A percentile compares a stretch with the other conserved stretches of the same genome.
Evolutionary conservation across 2,329 filamentous ascomycete species (phyloP).

Genomic region (Domatiomyces globalis): DNA sequence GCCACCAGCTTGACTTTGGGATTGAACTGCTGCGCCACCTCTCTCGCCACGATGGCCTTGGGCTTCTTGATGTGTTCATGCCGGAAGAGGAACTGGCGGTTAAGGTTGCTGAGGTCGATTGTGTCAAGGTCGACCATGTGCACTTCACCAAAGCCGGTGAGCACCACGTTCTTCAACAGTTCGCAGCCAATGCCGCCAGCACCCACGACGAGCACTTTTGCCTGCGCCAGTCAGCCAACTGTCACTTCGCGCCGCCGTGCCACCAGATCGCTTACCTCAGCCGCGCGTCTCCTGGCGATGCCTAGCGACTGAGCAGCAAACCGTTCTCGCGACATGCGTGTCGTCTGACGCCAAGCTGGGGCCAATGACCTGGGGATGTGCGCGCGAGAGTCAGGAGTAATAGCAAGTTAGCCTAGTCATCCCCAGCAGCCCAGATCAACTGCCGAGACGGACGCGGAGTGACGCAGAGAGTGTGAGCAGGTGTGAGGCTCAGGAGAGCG

Average conservation of each 20-base stretch:
- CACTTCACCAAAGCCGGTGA: constrained; percentile 81
- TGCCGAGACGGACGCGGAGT: not conserved
- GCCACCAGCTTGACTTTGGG: constrained; percentile 74
- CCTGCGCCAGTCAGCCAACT: constrained; percentile 34
- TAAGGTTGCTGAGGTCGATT: constrained; percentile 93
- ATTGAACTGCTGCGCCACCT: constrained; percentile 81
- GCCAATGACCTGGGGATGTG: too few species aligned
- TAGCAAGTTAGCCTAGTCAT: not conserved
- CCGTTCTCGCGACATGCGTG: constrained; percentile 32
- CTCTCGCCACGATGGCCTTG: constrained; percentile 86
- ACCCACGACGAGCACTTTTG: constrained; percentile 82
- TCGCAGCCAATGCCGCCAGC: constrained; percentile 97
- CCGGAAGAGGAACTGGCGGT: constrained; percentile 92
- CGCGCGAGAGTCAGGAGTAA: not conserved
- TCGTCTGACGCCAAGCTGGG: not conserved
- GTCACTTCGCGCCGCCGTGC: constrained; percentile 1
- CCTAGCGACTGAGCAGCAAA: constrained; percentile 52
- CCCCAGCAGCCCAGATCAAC: not conserved
- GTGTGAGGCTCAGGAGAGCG: not conserved
- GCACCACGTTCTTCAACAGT: constrained; percentile 86
- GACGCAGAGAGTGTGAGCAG: too few species aligned
- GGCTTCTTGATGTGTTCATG: constrained; percentile 97
- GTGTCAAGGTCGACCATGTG: constrained; percentile 96
- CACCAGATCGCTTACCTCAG: constrained; percentile 44
- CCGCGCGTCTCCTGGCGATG: constrained; percentile 50